A percentile compares a stretch with the other conserved stretches of the same genome.
Conservation (phyloP, 2,329 filamentous ascomycete genomes). For the Penicillium expansum region DNA sequence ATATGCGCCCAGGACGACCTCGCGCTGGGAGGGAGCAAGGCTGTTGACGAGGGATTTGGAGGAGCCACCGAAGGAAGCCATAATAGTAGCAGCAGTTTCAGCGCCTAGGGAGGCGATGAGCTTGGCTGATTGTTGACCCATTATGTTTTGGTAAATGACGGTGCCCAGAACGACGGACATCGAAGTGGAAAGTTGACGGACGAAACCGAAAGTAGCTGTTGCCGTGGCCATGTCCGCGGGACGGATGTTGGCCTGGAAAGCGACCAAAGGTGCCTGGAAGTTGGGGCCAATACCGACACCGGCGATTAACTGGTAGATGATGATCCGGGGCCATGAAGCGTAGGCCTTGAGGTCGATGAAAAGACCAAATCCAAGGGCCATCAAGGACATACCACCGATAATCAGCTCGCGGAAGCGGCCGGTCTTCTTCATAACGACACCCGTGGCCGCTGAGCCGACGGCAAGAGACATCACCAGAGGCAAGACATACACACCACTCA, state of each 20-base stretch:
- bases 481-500: conserved; percentile 72
- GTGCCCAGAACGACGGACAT: conserved; percentile 60
- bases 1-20: conserved; percentile 43
- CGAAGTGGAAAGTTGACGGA: conserved; percentile 57
- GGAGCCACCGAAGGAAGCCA: conserved; percentile 37
- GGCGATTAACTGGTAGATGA: conserved; percentile 57
- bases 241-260: conserved; percentile 61
- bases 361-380: conserved; percentile 65
- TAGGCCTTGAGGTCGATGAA: conserved; percentile 57
- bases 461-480: conserved; percentile 68
- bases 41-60: conserved; percentile 34
- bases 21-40: conserved; percentile 34
- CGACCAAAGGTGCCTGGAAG: conserved; percentile 62
- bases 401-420: conserved; percentile 65
- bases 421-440: conserved; percentile 70
- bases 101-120: conserved; percentile 32
- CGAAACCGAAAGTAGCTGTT: conserved; percentile 61
- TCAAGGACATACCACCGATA: conserved; percentile 56
- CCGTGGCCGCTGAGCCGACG: conserved; percentile 58
- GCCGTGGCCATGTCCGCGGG: conserved; percentile 61
- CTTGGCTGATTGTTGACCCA: conserved; percentile 31
- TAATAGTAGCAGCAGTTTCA: conserved; percentile 25
- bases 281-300: conserved; percentile 63
- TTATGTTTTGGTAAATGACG: conserved; percentile 46
- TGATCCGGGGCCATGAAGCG: conserved; percentile 51